A percentile compares a stretch with the other conserved stretches of the same genome.
Evolutionary conservation across 805 yeast species (phyloP).

Genomic region (Candida verbasci): DNA sequence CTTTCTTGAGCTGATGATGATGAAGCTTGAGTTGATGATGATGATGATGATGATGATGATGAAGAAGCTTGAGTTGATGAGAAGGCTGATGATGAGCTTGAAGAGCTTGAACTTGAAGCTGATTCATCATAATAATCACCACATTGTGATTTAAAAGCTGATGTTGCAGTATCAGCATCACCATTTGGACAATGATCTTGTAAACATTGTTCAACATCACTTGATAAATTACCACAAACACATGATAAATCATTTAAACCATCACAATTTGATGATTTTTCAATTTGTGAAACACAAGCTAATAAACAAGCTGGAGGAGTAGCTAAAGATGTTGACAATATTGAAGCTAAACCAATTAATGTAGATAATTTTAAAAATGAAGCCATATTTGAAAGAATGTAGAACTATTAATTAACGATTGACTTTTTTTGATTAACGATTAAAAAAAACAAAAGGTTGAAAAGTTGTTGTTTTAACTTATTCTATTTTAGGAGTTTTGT

Average conservation of each 20-base stretch:
- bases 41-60: conserved; percentile 17
- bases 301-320: conserved; percentile 90
- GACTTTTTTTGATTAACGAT: too few relatives aligned
- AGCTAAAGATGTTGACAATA: conserved; percentile 48
- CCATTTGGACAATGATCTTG: conserved; percentile 64
- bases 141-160: conserved; percentile 55
- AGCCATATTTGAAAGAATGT: conserved; percentile 6
- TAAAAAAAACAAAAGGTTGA: too few relatives aligned
- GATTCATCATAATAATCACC: conserved; percentile 29
- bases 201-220: conserved; percentile 59
- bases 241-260: conserved; percentile 64
- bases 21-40: conserved; percentile 13
- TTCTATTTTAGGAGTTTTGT: too few relatives aligned
- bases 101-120: conserved; percentile 23
- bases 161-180: conserved; percentile 52
- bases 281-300: conserved; percentile 79
- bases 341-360: conserved; percentile 33
- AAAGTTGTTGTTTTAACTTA: too few relatives aligned
- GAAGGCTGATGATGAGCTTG: conserved; percentile 23
- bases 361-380: conserved; percentile 16
- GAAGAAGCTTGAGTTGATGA: conserved; percentile 17
- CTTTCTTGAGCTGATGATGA: conserved; percentile 16
- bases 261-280: conserved; percentile 51
- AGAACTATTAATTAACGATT: not conserved
- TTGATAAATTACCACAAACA: conserved; percentile 56